Evolutionary conservation across 2,329 filamentous ascomycete genomes (phyloP), one percentile per base, ranked within the genome.

Genomic region (Pseudonectria buxi): DNA sequence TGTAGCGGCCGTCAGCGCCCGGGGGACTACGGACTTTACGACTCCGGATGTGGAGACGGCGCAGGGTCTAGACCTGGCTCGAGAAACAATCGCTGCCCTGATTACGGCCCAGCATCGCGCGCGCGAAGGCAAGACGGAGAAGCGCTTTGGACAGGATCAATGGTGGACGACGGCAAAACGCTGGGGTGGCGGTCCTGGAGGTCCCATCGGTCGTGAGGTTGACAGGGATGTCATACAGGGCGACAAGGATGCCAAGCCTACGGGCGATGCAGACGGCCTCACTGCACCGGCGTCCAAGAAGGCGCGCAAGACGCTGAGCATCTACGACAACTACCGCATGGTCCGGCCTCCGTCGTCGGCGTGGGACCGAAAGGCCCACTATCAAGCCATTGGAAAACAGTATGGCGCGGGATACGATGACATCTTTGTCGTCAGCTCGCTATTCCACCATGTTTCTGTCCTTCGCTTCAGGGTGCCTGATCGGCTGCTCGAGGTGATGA

Each of bases 281-380:
- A 29, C 43, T 14, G 36, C 41, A 36, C 55, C 50, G 5, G 44
- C 50, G 4, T 54, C 49, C 25, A 75, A 75, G 55, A 74, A 69
- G 42, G 57, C 68, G 26, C 69, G 73, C 40, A 76, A 72, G 54
- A 74, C 66, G 33, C 58, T 74, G 54, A 69, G 67, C 41, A 67
- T 79, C 30, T 81, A 81, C 51, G 77, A 81, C 51, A 74, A 68
- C 46, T 81, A 81, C 57, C 70, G 78, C 37, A 78, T 76, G 66
- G 64, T 81, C 29, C 67, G 74, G 2, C 72, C 71, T 7, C 77
- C 78, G 0, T 58, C 71, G 9, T 60, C 67, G 6, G 71, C 67
- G 14, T 82, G 78, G 78, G 78, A 82, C 49, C 65, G 63, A 39
- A 78, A 78, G 57, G 68, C 71, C 22, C 63, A 66, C 24, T 81